Conservation (phyloP, 306 rosid species). For the Cajanus cajan region DNA sequence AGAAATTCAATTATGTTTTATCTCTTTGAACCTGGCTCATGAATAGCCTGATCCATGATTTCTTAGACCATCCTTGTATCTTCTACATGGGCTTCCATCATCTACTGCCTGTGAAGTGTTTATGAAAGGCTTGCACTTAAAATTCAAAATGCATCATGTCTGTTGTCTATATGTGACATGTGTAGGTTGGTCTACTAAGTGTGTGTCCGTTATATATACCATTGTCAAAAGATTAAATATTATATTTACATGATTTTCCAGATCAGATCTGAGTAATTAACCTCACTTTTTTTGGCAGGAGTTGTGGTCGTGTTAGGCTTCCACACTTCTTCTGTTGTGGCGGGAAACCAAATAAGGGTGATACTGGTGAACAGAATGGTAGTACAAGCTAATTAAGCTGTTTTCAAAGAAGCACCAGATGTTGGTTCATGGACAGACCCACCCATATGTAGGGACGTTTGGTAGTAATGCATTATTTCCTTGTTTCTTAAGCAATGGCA, state of each 20-base stretch:
- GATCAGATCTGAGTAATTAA: slow-evolving; percentile 4
- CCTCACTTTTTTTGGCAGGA: slow-evolving; percentile 18
- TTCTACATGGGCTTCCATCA: not conserved
- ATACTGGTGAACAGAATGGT: slow-evolving; percentile 23
- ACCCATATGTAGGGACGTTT: slow-evolving; percentile 8
- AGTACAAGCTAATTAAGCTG: slow-evolving; percentile 26
- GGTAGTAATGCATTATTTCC: slow-evolving; percentile 24
- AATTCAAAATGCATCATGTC: not conserved
- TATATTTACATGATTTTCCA: not conserved
- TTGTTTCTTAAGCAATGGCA: slow-evolving; percentile 15
- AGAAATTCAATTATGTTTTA: no score
- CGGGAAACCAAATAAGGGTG: slow-evolving; percentile 32
- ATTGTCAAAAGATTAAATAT: not conserved
- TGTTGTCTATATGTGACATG: not conserved
- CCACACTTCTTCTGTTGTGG: slow-evolving; percentile 51
- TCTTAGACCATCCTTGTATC: not conserved
- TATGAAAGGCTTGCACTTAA: not conserved
- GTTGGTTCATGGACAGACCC: slow-evolving; percentile 12
- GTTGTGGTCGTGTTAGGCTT: slow-evolving; percentile 48
- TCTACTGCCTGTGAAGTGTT: not conserved
- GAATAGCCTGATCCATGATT: not conserved
- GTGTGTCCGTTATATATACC: not conserved
- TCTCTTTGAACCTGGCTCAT: not conserved
- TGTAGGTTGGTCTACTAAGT: not conserved
- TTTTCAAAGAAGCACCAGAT: slow-evolving; percentile 13